phyloP scores from a whole-genome alignment of 2,329 filamentous ascomycete species.

The Aspergillus hiratsukae region DNA sequence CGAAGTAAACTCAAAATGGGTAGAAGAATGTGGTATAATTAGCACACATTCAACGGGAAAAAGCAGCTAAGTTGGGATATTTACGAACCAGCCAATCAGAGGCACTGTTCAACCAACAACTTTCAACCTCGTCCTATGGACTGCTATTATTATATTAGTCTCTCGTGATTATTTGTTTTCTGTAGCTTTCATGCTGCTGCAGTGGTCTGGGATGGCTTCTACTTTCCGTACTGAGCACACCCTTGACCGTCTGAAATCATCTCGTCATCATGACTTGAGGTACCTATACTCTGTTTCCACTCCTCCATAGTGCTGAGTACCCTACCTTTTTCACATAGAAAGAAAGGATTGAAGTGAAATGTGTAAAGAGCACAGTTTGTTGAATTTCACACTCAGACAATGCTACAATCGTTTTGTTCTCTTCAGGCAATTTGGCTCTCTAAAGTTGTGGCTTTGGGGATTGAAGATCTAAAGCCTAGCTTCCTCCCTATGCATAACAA shows the following conservation, averaged over 20 bases:
- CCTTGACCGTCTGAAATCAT: background rate
- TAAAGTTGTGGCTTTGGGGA: slow-evolving; percentile 4
- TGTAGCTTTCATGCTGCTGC: background rate
- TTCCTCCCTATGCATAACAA: background rate
- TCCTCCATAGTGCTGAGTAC: background rate
- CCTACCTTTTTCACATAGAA: background rate
- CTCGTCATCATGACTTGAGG: background rate
- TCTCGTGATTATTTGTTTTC: background rate
- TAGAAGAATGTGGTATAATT: background rate
- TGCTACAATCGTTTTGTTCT: background rate
- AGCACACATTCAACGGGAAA: background rate
- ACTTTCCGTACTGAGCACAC: background rate
- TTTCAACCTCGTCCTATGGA: background rate
- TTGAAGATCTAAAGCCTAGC: slow-evolving; percentile 5
- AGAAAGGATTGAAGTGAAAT: background rate
- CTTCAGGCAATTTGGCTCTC: background rate
- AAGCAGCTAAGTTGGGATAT: background rate
- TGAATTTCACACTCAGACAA: no score
- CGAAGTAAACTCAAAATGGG: background rate
- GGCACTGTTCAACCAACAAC: background rate
- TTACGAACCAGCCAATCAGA: background rate
- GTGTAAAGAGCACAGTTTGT: no score
- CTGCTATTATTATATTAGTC: background rate
- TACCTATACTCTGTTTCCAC: background rate
- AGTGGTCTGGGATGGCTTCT: background rate